A percentile compares a stretch with the other conserved stretches of the same genome.
These are phyloP conservation scores for Saccharomycopsis fermentans DNA, from an alignment of 805 yeast species.

Conservation along the genomic window DNA sequence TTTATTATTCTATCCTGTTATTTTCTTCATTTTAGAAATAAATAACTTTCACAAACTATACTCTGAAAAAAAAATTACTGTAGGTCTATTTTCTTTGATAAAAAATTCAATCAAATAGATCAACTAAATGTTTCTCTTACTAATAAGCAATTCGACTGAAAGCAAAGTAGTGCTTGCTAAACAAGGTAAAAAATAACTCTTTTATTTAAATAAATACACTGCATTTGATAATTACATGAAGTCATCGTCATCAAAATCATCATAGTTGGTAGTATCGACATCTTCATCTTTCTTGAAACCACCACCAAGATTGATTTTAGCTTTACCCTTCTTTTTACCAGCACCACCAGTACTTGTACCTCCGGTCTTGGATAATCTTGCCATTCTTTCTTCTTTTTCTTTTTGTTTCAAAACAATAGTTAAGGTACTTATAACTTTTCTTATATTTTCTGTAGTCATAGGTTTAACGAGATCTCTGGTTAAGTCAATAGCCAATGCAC, in stretches of 20 bases:
- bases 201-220: background rate
- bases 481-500: conserved; percentile 72
- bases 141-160: too few species aligned
- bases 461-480: conserved; percentile 80
- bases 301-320: conserved; percentile 55
- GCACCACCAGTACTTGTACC: conserved; percentile 89
- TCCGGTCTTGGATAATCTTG: conserved; percentile 69
- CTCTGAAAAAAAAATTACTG: background rate
- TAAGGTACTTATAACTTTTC: conserved; percentile 79
- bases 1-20: background rate
- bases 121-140: too few species aligned
- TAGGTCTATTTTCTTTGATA: background rate
- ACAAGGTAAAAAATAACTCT: background rate
- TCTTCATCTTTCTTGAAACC: conserved; percentile 61
- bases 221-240: conserved; percentile 45
- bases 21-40: background rate
- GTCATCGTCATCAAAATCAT: conserved; percentile 62
- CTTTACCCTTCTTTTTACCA: conserved; percentile 84
- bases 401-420: conserved; percentile 76
- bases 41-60: background rate
- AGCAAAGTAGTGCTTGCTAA: too few species aligned
- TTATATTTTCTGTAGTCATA: conserved; percentile 65
- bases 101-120: background rate
- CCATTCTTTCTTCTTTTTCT: conserved; percentile 82
- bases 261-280: conserved; percentile 38